Evolutionary conservation across 441 rosid genomes (phyloP), one percentile per base, ranked within the genome.

Genomic region (Lepidium campestre): DNA sequence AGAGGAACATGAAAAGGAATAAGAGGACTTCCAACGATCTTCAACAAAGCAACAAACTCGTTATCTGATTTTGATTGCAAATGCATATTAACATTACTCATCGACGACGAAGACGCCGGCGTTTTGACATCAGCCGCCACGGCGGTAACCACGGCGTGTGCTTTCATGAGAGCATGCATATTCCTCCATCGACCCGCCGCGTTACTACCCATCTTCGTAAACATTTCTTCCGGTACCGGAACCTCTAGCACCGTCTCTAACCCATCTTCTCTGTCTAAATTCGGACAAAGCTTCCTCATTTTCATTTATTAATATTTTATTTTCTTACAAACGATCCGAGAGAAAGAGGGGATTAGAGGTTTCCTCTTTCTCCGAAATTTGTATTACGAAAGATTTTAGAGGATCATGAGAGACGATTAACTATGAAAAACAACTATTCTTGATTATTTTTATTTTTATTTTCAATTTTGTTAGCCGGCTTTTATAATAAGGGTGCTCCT

Each of bases 221-320:
- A 93, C 98, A 93, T 90, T 72, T 93, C 98, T 57, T 93, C 98
- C 1, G 98, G 98, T 0, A 93, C 80, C 0, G 98, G 98, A 34
- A 93, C 98, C 78, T 93, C 98, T 81, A 90, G 68, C 18, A 90
- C 97, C 14, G 98, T 89, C 13, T 93, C 97, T 20, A 93, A 78
- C 19, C 85, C 97, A 48, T 90, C 84, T 77, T 86, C 88, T 59
- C 67, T 85, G 61, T 93, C 97, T 14, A 81, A 77, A 77, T 93
- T 93, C 6, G 95, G 95, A 57, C 97, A 91, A 46, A 88, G 72
- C 61, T 81, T 93, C 82, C 92, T 91, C 91, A 93, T 88, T n/a
- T 13, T 76, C 62, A 53, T 74, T 14, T 14, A 17, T 39, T 39
- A 32, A 22, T 2, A 1, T 5, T 8, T 5, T 25, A 20, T 2